These are phyloP conservation scores for Amborella trichopoda DNA, from an alignment of 164 flowering plant species.

Conservation along the genomic window DNA sequence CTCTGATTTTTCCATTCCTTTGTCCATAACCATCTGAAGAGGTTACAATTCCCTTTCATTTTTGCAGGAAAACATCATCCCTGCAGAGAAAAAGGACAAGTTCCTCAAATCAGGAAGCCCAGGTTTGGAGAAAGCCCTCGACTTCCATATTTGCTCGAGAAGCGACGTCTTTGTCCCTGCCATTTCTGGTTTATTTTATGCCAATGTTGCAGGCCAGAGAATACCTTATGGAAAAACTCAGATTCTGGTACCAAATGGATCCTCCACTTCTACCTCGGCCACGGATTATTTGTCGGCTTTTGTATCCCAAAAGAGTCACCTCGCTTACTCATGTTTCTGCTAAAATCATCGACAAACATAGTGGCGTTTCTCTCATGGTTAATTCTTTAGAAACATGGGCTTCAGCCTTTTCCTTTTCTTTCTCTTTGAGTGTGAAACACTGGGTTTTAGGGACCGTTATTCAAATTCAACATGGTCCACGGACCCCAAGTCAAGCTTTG, in stretches of 20 bases:
- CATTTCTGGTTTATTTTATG: slow-evolving; percentile 78
- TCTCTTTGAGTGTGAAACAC: too few relatives aligned
- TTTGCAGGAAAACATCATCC: slow-evolving; percentile 75
- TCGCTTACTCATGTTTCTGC: slow-evolving; percentile 88
- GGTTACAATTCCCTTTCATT: too few relatives aligned
- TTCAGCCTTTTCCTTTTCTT: too few relatives aligned
- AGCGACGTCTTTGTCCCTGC: slow-evolving; percentile 95
- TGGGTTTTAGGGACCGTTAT: too few relatives aligned
- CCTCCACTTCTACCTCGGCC: slow-evolving; percentile 31
- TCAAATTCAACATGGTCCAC: too few relatives aligned
- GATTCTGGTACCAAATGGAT: slow-evolving; percentile 55
- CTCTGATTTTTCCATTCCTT: too few relatives aligned
- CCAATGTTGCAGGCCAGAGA: slow-evolving; percentile 76
- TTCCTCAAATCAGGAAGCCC: slow-evolving; percentile 34
- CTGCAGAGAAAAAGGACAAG: slow-evolving; percentile 51
- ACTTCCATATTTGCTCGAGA: slow-evolving; percentile 69
- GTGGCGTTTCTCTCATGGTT: too few relatives aligned
- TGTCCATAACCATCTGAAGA: too few relatives aligned
- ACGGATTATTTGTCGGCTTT: slow-evolving; percentile 46
- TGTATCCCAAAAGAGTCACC: slow-evolving; percentile 67
- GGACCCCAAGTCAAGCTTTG: too few relatives aligned
- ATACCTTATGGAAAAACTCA: slow-evolving; percentile 57
- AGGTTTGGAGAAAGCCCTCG: slow-evolving; percentile 63
- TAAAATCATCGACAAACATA: too few relatives aligned
- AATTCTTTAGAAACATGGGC: too few relatives aligned